Evolutionary conservation across 257 asterid species (phyloP).

Genomic region (Jasminum sambac): DNA sequence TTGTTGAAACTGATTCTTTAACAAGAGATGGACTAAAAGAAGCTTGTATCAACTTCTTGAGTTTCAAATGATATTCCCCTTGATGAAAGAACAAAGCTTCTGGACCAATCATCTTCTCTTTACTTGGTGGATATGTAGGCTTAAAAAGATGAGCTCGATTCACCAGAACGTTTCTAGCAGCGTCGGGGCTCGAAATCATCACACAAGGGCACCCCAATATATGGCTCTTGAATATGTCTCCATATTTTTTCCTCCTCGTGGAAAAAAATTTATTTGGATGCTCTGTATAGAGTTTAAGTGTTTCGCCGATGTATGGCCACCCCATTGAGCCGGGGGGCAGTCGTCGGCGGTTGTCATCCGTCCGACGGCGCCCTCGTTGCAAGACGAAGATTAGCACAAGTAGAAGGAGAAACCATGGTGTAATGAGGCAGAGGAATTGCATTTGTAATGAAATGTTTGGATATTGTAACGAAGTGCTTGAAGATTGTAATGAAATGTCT

Average conservation of each 20-base stretch:
- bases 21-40: constrained; percentile 50
- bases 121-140: constrained; percentile 73
- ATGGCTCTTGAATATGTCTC: constrained; percentile 66
- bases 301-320: constrained; percentile 75
- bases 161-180: constrained; percentile 53
- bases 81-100: constrained; percentile 69
- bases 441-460: constrained; percentile 19
- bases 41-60: constrained; percentile 53
- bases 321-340: constrained; percentile 85
- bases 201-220: constrained; percentile 77
- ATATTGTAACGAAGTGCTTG: too few species aligned
- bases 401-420: background rate
- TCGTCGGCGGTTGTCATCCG: constrained; percentile 7
- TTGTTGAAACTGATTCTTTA: constrained; percentile 32
- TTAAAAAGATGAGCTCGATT: constrained; percentile 62
- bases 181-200: constrained; percentile 73
- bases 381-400: constrained; percentile 6
- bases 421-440: constrained; percentile 29
- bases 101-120: constrained; percentile 64
- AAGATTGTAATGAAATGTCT: too few species aligned
- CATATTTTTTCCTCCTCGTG: constrained; percentile 54
- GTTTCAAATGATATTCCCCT: constrained; percentile 53
- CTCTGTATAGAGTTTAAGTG: constrained; percentile 59
- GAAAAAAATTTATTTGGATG: constrained; percentile 66
- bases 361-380: constrained; percentile 15